Conservation (phyloP, 2,329 filamentous ascomycete genomes). For the Microascus cirrosus region DNA sequence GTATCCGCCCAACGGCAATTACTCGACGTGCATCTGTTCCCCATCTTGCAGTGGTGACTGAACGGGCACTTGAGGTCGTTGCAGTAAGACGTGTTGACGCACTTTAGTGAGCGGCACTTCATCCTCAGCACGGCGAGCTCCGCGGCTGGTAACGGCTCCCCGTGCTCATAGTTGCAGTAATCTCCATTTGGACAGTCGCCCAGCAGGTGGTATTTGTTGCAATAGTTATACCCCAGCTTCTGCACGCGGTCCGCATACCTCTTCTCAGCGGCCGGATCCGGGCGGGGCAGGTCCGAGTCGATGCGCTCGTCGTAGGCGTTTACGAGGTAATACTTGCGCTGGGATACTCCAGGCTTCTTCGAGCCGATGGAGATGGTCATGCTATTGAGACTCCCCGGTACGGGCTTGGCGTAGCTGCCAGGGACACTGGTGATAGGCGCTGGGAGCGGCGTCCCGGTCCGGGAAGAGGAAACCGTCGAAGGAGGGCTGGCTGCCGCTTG, state of each 20-base stretch:
- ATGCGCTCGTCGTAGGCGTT: conserved; percentile 19
- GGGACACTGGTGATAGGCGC: neutral
- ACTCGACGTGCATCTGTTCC: conserved; percentile 8
- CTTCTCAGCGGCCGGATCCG: conserved; percentile 10
- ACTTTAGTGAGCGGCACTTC: conserved; percentile 11
- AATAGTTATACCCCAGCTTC: conserved; percentile 9
- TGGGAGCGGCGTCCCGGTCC: neutral
- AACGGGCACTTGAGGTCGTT: conserved; percentile 9
- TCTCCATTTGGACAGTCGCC: conserved; percentile 9
- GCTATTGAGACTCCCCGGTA: neutral
- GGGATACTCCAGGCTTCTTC: conserved; percentile 10
- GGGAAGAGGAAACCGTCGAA: neutral
- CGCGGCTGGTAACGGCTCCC: conserved; percentile 7
- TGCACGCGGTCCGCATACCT: conserved; percentile 9
- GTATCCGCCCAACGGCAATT: conserved; percentile 11
- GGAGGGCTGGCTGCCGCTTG: no score
- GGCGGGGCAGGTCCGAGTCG: conserved; percentile 15
- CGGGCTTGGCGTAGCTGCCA: neutral
- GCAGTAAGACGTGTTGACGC: conserved; percentile 9
- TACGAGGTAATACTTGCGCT: conserved; percentile 14
- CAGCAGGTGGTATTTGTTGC: conserved; percentile 12
- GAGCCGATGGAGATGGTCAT: conserved; percentile 16
- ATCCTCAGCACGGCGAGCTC: conserved; percentile 11
- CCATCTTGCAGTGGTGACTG: conserved; percentile 12
- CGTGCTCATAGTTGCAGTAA: conserved; percentile 11